Percentiles rank a stretch among this genome's conserved stretches.
phyloP scores from a whole-genome alignment of 2,329 filamentous ascomycete species.

The Clonostachys rhizophaga region DNA sequence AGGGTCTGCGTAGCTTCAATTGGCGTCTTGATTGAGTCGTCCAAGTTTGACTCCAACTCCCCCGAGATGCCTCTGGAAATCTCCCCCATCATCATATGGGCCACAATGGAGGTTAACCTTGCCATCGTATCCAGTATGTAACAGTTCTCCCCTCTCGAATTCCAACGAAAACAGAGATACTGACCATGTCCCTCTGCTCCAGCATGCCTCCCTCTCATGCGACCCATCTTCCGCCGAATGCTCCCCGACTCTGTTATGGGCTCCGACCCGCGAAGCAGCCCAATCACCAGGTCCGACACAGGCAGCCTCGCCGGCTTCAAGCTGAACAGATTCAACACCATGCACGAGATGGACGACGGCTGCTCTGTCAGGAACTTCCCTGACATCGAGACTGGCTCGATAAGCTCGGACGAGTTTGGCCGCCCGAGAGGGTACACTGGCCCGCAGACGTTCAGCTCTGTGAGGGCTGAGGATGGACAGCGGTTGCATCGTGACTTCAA shows the following conservation, averaged over 20 bases:
- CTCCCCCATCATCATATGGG: slow-evolving; percentile 1
- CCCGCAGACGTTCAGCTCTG: not conserved
- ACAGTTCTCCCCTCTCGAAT: too few relatives aligned
- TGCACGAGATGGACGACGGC: slow-evolving; percentile 1
- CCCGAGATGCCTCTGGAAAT: slow-evolving; percentile 1
- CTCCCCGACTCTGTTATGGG: not conserved
- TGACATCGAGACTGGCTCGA: not conserved
- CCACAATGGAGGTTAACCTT: slow-evolving; percentile 2
- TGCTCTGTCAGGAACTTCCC: slow-evolving; percentile 1
- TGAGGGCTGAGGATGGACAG: too few relatives aligned
- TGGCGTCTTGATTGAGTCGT: not conserved
- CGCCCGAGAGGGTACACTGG: not conserved
- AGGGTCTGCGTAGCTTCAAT: slow-evolving; percentile 3
- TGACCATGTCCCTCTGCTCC: too few relatives aligned
- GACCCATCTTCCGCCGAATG: slow-evolving; percentile 1
- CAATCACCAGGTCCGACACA: not conserved
- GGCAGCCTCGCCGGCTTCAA: not conserved
- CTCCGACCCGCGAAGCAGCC: not conserved
- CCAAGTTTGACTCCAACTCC: not conserved
- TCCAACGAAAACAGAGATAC: too few relatives aligned
- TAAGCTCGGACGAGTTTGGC: not conserved
- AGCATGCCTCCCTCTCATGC: not conserved
- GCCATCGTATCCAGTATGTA: slow-evolving; percentile 2
- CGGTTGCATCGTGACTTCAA: not conserved
- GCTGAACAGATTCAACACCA: not conserved